Conservation (phyloP, 2,329 filamentous ascomycete genomes). For the Fusarium sarcochroum region DNA sequence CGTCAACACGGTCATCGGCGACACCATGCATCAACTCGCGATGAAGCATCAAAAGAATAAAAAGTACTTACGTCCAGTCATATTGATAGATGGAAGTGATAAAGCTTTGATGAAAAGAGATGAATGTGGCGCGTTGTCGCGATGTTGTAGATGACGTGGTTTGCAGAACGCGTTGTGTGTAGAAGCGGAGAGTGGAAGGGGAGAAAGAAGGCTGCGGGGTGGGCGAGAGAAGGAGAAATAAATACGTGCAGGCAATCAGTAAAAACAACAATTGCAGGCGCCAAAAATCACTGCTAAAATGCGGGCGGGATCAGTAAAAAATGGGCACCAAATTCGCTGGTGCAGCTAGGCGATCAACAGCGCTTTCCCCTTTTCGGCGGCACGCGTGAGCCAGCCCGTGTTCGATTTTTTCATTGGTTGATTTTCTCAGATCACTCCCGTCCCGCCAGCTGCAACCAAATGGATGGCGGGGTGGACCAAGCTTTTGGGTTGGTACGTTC, state of each 20-base stretch:
- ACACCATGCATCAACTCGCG: conserved; percentile 7
- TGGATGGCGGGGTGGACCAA: conserved; percentile 23
- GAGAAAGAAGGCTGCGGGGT: conserved; percentile 47
- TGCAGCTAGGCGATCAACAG: neutral
- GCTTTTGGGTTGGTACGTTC: neutral
- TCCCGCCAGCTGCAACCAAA: conserved; percentile 8
- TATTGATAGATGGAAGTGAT: conserved; percentile 62
- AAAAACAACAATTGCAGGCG: conserved; percentile 34
- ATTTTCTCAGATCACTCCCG: conserved; percentile 32
- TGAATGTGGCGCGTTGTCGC: conserved; percentile 49
- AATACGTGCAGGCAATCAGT: conserved; percentile 58
- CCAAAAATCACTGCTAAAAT: conserved; percentile 38
- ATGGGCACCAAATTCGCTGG: conserved; percentile 28
- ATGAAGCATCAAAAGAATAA: conserved; percentile 16
- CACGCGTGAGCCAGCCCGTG: conserved; percentile 18
- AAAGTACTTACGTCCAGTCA: conserved; percentile 79
- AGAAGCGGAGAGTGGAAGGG: conserved; percentile 42
- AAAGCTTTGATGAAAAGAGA: conserved; percentile 46
- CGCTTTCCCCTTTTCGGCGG: conserved; percentile 37
- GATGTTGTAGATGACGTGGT: conserved; percentile 46
- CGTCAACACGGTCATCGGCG: neutral
- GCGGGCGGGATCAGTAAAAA: conserved; percentile 48
- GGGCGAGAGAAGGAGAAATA: conserved; percentile 50
- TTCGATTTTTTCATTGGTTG: conserved; percentile 43
- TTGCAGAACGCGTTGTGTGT: conserved; percentile 43